A percentile compares a stretch with the other conserved stretches of the same genome.
Conservation (phyloP, 2,329 filamentous ascomycete species). For the Dactylellina haptotyla region DNA sequence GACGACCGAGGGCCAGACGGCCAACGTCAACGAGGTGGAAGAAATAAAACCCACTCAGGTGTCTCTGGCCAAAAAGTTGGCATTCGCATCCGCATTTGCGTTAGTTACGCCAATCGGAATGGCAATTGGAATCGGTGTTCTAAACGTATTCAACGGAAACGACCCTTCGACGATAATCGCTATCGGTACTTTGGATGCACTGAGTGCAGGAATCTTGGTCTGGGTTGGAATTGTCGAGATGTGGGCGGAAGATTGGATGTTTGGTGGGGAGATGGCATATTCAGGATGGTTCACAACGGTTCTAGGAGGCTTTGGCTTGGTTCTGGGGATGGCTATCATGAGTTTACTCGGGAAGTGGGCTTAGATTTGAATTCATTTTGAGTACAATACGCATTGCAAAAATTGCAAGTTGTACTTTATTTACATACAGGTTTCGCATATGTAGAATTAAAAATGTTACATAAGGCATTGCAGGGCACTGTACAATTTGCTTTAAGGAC, state of each 20-base stretch:
- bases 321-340: conserved; percentile 75
- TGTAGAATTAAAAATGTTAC: too few species aligned
- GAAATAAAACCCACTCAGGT: conserved; percentile 53
- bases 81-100: conserved; percentile 72
- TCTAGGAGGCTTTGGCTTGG: conserved; percentile 67
- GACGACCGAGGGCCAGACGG: background rate
- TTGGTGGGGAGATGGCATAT: conserved; percentile 61
- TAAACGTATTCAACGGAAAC: conserved; percentile 78
- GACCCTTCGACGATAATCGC: conserved; percentile 74
- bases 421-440: too few species aligned
- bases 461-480: too few species aligned
- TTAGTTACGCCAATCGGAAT: conserved; percentile 80
- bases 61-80: conserved; percentile 62
- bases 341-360: conserved; percentile 80
- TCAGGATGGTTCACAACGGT: conserved; percentile 63
- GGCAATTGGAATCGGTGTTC: conserved; percentile 79
- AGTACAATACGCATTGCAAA: background rate
- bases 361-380: conserved; percentile 59
- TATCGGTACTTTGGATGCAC: conserved; percentile 77
- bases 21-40: conserved; percentile 9
- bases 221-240: conserved; percentile 85
- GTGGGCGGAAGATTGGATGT: conserved; percentile 80
- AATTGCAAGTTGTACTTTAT: too few species aligned
- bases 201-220: conserved; percentile 79
- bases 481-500: background rate